Percentiles rank a stretch among this genome's conserved stretches.
These are phyloP conservation scores for Meredithiella fracta DNA, from an alignment of 2,329 filamentous ascomycete species.

Conservation along the genomic window DNA sequence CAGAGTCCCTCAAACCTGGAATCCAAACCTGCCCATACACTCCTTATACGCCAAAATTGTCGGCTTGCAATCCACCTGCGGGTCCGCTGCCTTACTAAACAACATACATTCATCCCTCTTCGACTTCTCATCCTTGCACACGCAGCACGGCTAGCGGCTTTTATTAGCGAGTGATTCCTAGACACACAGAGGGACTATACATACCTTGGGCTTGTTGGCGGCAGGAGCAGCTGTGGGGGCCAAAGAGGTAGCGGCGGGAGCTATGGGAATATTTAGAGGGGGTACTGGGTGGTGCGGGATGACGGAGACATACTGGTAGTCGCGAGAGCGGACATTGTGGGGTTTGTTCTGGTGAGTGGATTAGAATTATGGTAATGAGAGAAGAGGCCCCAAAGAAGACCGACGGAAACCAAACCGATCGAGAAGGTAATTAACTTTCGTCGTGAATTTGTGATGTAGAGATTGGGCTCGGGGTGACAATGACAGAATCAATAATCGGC, in stretches of 20 bases:
- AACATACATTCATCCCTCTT: conserved; percentile 97
- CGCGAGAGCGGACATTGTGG: not conserved
- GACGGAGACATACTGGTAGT: not conserved
- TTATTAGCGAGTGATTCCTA: too few species aligned
- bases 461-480: not conserved
- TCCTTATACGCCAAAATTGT: conserved; percentile 71
- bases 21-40: conserved; percentile 90
- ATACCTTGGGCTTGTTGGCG: conserved; percentile 15
- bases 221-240: conserved; percentile 7
- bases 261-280: not conserved
- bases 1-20: conserved; percentile 44
- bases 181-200: not conserved
- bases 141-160: conserved; percentile 69
- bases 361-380: not conserved
- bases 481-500: not conserved
- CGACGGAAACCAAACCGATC: too few species aligned
- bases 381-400: not conserved
- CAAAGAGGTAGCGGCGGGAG: not conserved
- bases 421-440: too few species aligned
- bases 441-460: too few species aligned
- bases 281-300: too few species aligned
- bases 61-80: conserved; percentile 66
- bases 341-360: not conserved
- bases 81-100: conserved; percentile 72
- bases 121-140: conserved; percentile 90